Evolutionary conservation across 208 protist species (phyloP).

Genomic region (Paratrypanosoma confusum): DNA sequence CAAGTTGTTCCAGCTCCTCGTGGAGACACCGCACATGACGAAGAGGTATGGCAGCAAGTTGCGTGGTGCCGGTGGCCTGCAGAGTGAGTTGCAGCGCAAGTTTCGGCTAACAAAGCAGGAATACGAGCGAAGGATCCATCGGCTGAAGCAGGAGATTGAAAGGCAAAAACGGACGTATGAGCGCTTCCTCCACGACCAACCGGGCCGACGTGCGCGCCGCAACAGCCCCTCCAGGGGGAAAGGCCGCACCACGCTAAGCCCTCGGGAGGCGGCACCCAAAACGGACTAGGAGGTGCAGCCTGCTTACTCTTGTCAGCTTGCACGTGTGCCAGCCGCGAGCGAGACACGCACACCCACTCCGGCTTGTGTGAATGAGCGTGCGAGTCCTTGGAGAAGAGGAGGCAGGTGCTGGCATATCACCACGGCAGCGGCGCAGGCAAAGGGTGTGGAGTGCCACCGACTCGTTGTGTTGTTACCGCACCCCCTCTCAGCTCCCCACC

Average conservation of each 20-base stretch:
- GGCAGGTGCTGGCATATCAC: no score
- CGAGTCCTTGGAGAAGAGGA: no score
- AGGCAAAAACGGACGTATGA: neutral
- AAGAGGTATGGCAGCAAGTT: slow-evolving; percentile 34
- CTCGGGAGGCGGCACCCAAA: neutral
- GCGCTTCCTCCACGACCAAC: no score
- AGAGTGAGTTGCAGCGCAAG: slow-evolving; percentile 29
- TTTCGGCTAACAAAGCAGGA: slow-evolving; percentile 25
- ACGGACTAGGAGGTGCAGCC: neutral
- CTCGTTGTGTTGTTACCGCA: no score
- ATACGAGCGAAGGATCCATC: slow-evolving; percentile 25
- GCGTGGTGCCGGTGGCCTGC: slow-evolving; percentile 38
- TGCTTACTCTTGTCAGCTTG: neutral
- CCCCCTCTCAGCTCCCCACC: no score
- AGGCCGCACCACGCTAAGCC: neutral
- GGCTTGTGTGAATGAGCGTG: no score
- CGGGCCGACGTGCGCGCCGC: no score
- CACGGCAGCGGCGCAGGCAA: no score
- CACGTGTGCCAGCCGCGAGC: neutral
- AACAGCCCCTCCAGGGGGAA: no score
- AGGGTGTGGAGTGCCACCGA: no score
- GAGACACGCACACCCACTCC: no score
- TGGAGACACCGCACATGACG: slow-evolving; percentile 73
- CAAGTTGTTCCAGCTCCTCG: slow-evolving; percentile 70
- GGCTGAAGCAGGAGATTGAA: slow-evolving; percentile 24